Evolutionary conservation across 495 filamentous ascomycete species (phyloP).

Genomic region (Tuber aestivum): DNA sequence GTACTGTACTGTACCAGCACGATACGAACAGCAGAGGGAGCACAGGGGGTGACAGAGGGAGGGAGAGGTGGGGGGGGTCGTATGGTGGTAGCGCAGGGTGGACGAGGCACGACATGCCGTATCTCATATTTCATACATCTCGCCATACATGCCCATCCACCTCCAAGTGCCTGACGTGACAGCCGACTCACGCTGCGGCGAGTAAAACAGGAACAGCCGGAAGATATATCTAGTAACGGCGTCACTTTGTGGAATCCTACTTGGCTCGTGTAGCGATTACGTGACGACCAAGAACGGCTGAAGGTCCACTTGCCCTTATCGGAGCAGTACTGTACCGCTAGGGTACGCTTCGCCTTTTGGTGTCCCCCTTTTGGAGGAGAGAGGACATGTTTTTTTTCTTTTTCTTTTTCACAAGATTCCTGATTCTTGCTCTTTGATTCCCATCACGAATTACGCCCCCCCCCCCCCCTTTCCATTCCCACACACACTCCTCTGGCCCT

Average conservation of each 20-base stretch:
- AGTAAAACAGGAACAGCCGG: neutral
- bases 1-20: no score
- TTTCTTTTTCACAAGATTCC: neutral
- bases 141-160: neutral
- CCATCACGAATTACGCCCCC: neutral
- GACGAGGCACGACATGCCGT: neutral
- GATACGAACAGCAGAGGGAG: neutral
- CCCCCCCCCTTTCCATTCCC: neutral
- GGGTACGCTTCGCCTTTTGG: neutral
- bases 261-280: neutral
- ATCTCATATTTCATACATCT: slow-evolving; percentile 3
- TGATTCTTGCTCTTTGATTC: neutral
- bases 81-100: no score
- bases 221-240: slow-evolving; percentile 1
- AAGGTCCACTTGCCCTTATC: neutral
- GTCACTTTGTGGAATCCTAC: neutral
- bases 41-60: neutral
- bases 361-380: neutral
- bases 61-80: neutral
- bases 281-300: neutral
- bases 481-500: neutral
- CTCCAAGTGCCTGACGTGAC: neutral
- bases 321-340: neutral
- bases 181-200: slow-evolving; percentile 1
- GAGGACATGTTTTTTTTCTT: neutral